Conservation (phyloP, 2,329 filamentous ascomycete species). For the Alternaria hordeiaustralica region DNA sequence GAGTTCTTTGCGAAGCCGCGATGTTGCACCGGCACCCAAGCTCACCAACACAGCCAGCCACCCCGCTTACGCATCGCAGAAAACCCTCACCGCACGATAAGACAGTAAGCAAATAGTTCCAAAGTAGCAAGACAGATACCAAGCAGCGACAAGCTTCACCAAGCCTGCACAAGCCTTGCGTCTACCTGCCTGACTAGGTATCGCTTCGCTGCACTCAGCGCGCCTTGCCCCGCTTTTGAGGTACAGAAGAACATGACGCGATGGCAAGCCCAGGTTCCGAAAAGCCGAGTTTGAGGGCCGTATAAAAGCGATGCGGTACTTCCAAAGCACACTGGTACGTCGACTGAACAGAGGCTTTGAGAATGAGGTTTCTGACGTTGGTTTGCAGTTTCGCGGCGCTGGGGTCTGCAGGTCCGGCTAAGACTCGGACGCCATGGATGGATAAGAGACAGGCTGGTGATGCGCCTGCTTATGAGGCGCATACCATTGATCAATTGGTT, state of each 20-base stretch:
- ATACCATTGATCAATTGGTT: slow-evolving; percentile 37
- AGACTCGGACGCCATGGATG: slow-evolving; percentile 1
- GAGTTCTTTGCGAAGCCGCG: neutral
- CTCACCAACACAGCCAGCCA: neutral
- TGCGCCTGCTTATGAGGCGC: slow-evolving; percentile 25
- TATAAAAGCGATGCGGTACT: slow-evolving; percentile 1
- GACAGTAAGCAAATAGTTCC: neutral
- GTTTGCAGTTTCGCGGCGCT: slow-evolving; percentile 11
- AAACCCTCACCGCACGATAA: neutral
- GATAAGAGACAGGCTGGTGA: slow-evolving; percentile 19
- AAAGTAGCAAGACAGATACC: slow-evolving; percentile 1
- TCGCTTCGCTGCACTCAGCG: slow-evolving; percentile 4
- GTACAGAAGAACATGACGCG: slow-evolving; percentile 12
- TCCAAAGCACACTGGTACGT: neutral
- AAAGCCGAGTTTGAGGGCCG: neutral
- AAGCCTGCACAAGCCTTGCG: slow-evolving; percentile 22
- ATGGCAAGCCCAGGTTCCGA: neutral
- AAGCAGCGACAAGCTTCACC: slow-evolving; percentile 24
- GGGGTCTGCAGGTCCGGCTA: slow-evolving; percentile 7
- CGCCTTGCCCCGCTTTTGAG: slow-evolving; percentile 9
- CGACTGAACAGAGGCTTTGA: neutral
- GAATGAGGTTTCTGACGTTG: slow-evolving; percentile 16
- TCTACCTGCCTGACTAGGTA: slow-evolving; percentile 19
- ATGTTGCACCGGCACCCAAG: neutral
- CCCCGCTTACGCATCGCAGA: neutral